phyloP scores from a whole-genome alignment of 768 basidiomycete genomes.

The Leucosporidium creatinivorum region DNA sequence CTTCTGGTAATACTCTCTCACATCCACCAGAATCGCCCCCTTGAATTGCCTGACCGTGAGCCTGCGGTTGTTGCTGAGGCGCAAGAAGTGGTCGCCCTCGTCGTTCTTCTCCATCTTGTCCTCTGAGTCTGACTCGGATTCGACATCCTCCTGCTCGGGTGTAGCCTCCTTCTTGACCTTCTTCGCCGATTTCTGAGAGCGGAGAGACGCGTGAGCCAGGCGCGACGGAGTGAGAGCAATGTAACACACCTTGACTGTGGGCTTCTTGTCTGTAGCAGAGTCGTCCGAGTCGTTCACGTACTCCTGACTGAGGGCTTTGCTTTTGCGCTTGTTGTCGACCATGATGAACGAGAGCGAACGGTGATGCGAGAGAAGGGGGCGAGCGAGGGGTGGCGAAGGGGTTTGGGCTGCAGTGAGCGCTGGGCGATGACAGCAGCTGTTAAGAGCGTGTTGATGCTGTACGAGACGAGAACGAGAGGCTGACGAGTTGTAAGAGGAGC shows the following conservation, averaged over 20 bases:
- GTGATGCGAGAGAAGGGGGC: too few relatives aligned
- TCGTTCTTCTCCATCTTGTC: neutral
- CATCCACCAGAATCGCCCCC: constrained; percentile 38
- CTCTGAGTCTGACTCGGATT: neutral
- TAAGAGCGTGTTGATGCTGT: too few relatives aligned
- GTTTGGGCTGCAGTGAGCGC: too few relatives aligned
- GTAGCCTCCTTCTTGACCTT: constrained; percentile 12
- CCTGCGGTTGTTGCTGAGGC: constrained; percentile 35
- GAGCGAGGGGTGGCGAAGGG: too few relatives aligned
- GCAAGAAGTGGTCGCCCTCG: constrained; percentile 12
- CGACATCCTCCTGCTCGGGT: neutral
- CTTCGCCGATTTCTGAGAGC: neutral
- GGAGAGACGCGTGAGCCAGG: neutral
- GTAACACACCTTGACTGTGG: neutral
- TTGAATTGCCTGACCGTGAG: constrained; percentile 39
- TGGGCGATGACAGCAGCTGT: too few relatives aligned
- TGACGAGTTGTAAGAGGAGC: neutral
- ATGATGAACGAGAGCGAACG: neutral
- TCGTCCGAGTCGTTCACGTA: neutral
- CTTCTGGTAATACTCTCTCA: constrained; percentile 41
- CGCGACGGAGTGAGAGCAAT: neutral
- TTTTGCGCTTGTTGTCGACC: neutral
- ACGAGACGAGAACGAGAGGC: neutral
- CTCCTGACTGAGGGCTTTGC: neutral
- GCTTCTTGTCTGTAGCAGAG: neutral